Base-by-base conservation (phyloP, 306 rosid genomes). In the Quercus dentata region DNA sequence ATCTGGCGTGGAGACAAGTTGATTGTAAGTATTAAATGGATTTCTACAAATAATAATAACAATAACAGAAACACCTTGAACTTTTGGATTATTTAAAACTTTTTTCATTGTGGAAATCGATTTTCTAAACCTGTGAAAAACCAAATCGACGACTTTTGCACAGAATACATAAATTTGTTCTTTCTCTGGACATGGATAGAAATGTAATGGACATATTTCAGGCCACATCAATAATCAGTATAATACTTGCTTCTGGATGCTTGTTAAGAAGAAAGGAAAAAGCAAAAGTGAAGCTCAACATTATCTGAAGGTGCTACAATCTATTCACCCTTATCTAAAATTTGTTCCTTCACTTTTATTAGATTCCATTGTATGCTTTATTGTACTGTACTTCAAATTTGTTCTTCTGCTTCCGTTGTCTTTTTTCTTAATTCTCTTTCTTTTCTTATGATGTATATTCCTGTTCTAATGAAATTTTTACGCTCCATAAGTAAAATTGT, bases 171-270 rank as follows among this genome's bases (percentile, higher is more conserved):
- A 73, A 28, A 44, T 25, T 46, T 15, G 23, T 21, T 49, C 27
- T 56, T 41, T 18, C 27, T 56, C 13, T 57, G 74, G 19, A 67
- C 59, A n/a, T 17, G 35, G 55, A 44, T 28, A 21, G 21, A 46
- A 83, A 21, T 21, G 25, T 41, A 27, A 3, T 7, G 18, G 35
- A 21, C 30, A 19, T 19, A 23, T 33, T 80, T 68, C 87, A 88
- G 91, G 91, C 74, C 97, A 94, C 87, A 91, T 94, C 83, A 94
- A 94, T 82, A 90, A 91, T 80, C 98, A 91, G 76, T 94, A 92
- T 68, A 94, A 94, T 82, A 85, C 98, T 74, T 92, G 98, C 87
- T 94, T 91, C 65, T 92, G 97, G 97, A 87, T 90, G 89, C 91
- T 94, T 78, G 95, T 91, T 56, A 82, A 80, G 88, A 59, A 93